phyloP scores from a whole-genome alignment of 179 eudicot species.

The Silene coronaria region DNA sequence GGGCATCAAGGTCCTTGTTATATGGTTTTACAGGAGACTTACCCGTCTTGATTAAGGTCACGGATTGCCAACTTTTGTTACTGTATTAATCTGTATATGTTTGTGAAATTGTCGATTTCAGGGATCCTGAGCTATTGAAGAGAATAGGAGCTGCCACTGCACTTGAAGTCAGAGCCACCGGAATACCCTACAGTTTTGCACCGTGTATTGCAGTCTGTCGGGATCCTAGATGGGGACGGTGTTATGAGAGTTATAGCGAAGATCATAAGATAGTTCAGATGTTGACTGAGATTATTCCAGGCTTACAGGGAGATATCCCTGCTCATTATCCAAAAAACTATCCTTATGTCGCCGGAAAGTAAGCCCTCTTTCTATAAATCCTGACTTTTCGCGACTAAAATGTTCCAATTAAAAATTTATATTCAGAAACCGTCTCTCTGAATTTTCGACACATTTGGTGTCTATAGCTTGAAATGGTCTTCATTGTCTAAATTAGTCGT shows the following conservation, averaged over 20 bases:
- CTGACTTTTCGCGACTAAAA: no score
- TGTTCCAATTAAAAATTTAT: no score
- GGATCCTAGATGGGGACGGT: constrained; percentile 46
- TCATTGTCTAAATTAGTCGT: not conserved
- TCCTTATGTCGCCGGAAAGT: constrained; percentile 38
- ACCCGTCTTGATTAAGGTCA: no score
- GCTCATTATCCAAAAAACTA: constrained; percentile 33
- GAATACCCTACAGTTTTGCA: constrained; percentile 39
- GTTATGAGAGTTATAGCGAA: constrained; percentile 45
- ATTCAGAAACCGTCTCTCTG: not conserved
- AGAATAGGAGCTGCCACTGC: constrained; percentile 47
- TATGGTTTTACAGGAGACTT: no score
- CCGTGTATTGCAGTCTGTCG: constrained; percentile 45
- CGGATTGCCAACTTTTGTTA: not conserved
- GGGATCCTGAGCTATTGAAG: constrained; percentile 38
- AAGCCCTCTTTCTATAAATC: not conserved
- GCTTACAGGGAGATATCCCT: constrained; percentile 42
- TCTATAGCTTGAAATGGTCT: no score
- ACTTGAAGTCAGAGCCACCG: constrained; percentile 45
- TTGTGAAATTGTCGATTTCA: constrained; percentile 1
- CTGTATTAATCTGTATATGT: not conserved
- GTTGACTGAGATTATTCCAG: constrained; percentile 40
- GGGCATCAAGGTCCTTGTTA: no score
- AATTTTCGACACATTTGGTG: not conserved
- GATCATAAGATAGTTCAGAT: constrained; percentile 37